Base-by-base conservation (phyloP, 495 filamentous ascomycete genomes). In the Penicillium daleae region DNA sequence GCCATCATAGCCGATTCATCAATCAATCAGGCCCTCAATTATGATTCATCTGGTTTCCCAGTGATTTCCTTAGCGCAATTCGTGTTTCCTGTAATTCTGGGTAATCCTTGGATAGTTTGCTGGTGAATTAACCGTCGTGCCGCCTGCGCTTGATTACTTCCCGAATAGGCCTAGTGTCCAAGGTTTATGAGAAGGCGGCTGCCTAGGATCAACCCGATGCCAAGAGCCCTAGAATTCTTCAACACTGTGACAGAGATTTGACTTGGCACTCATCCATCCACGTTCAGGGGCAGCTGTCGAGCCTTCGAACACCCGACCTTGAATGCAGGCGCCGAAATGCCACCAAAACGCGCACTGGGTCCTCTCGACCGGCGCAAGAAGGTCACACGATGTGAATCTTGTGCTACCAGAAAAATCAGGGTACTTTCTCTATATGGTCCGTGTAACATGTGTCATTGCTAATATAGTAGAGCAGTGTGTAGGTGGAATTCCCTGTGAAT, bases 341-440 rank as follows among this genome's bases (percentile, higher is more conserved):
- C 49, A 3, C 13, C 17, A 26, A 51, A 51, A 13, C 49, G 26
- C 12, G 24, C 6, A 10, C 49, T 51, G 10, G 51, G 51, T 21
- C 51, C 51, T 15, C 51, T 54, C 0, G 51, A 54, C 51, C 27
- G 12, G 29, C 51, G 51, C 27, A 54, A 22, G 51, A 22, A 26
- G 51, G 29, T 54, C 21, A 12, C 22, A 12, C 51, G 51, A 29
- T 54, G 51, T 8, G 27, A 32, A 12, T 7, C 15, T 21, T 54
- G 51, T n/a, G 51, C 51, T 6, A 24, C 9, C 15, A 10, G 51
- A 10, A 32, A 33, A 9, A 35, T 35, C 13, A 54, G 17, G 51
- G 51, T 54, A 0, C 3, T 29, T 19, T 6, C 9, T 7, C 6
- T 22, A 17, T n/a, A 21, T 10, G 4, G 6, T 3, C 10, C 8